Conservation (phyloP, 192 early-diverging fungal species). For the Oehlia diaphana region DNA sequence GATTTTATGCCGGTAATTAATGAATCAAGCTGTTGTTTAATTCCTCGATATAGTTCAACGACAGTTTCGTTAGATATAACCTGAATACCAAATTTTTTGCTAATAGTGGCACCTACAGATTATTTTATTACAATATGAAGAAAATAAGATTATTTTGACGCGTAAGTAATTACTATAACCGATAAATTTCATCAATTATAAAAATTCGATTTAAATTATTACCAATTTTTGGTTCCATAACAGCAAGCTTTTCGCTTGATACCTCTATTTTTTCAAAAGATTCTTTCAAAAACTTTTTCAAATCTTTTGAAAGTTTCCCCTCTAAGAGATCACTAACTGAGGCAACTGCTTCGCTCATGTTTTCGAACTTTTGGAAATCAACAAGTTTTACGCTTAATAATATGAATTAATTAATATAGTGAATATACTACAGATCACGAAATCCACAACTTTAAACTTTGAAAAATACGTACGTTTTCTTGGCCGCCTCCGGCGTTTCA, state of each 20-base stretch:
- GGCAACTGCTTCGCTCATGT: constrained; percentile 95
- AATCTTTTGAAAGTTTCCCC: constrained; percentile 93
- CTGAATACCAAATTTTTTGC: constrained; percentile 72
- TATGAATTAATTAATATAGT: background rate
- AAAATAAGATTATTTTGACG: background rate
- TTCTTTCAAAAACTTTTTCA: constrained; percentile 88
- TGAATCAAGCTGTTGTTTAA: constrained; percentile 89
- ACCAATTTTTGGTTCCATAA: constrained; percentile 95
- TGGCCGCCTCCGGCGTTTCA: constrained; percentile 82
- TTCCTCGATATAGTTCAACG: constrained; percentile 94
- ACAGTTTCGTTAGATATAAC: constrained; percentile 82
- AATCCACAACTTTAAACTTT: background rate
- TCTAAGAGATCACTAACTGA: constrained; percentile 96
- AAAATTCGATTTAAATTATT: constrained; percentile 25
- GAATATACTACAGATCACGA: background rate
- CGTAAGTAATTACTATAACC: background rate
- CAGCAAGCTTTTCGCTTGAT: constrained; percentile 88
- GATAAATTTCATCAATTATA: background rate
- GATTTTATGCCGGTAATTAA: constrained; percentile 85
- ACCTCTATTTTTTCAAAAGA: constrained; percentile 85
- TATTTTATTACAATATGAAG: background rate
- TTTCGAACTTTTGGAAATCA: constrained; percentile 97
- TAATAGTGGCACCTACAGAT: constrained; percentile 54
- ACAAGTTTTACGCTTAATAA: constrained; percentile 79
- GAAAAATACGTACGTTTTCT: constrained; percentile 68